phyloP scores from a whole-genome alignment of 2,329 filamentous ascomycete genomes.

The Alternaria novae-zelandiae region DNA sequence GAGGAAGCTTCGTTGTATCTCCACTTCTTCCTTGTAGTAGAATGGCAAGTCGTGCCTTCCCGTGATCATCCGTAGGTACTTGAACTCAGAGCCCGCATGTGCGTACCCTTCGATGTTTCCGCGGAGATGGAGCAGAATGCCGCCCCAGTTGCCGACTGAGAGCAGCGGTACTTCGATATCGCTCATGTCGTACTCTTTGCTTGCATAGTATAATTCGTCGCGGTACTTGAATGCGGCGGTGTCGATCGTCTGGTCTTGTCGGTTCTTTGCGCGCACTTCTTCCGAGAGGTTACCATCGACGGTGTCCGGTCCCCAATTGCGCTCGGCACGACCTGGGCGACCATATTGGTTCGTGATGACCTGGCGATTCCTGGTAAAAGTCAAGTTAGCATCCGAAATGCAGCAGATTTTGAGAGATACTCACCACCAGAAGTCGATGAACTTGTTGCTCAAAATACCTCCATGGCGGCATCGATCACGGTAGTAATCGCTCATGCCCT shows the following conservation, averaged over 20 bases:
- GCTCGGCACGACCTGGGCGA: conserved; percentile 55
- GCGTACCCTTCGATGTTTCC: conserved; percentile 72
- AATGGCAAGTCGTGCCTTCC: conserved; percentile 76
- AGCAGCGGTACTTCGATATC: conserved; percentile 73
- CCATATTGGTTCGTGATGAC: conserved; percentile 74
- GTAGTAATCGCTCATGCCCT: conserved; percentile 64
- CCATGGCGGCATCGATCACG: conserved; percentile 53
- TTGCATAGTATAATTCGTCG: conserved; percentile 69
- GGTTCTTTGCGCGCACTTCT: conserved; percentile 58
- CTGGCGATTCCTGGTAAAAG: conserved; percentile 62
- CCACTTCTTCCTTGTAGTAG: conserved; percentile 73
- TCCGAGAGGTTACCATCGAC: conserved; percentile 65
- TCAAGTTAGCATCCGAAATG: not conserved
- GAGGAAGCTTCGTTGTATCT: conserved; percentile 70
- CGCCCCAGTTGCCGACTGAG: conserved; percentile 74
- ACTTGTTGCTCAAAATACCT: conserved; percentile 46
- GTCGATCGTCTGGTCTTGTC: conserved; percentile 48
- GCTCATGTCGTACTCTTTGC: conserved; percentile 68
- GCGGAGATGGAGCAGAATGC: conserved; percentile 71
- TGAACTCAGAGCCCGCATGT: conserved; percentile 68
- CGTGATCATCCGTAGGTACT: conserved; percentile 73
- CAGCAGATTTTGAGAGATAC: not conserved
- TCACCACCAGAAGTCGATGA: conserved; percentile 63
- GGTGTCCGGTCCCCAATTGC: conserved; percentile 63
- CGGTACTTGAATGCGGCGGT: conserved; percentile 59